Percentiles rank a stretch among this genome's conserved stretches.
phyloP scores from a whole-genome alignment of 1,284 basidiomycete species.

The Leucoagaricus sp. region DNA sequence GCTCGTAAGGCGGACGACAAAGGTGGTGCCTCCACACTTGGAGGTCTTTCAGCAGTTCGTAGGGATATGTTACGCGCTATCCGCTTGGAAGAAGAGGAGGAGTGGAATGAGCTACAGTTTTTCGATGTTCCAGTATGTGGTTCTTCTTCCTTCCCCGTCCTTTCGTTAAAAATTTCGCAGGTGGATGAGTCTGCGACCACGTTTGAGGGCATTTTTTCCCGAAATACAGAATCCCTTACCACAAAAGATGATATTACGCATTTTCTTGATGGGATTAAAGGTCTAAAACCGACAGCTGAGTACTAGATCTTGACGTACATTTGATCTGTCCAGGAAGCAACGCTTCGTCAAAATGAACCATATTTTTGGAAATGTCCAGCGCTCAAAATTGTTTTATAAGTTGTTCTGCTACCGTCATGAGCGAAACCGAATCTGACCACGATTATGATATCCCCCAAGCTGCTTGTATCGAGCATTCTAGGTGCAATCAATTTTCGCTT shows the following conservation, averaged over 20 bases:
- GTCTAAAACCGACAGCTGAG: slow-evolving; percentile 41
- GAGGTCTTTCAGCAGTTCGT: slow-evolving; percentile 60
- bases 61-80: slow-evolving; percentile 75
- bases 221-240: slow-evolving; percentile 48
- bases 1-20: slow-evolving; percentile 71
- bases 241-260: slow-evolving; percentile 62
- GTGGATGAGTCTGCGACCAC: slow-evolving; percentile 52
- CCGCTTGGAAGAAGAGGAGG: slow-evolving; percentile 72
- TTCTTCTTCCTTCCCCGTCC: slow-evolving; percentile 17
- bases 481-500: not conserved
- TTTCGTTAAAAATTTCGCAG: slow-evolving; percentile 34
- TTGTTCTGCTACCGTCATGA: slow-evolving; percentile 16
- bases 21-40: slow-evolving; percentile 44
- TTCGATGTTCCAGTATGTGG: slow-evolving; percentile 59
- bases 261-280: slow-evolving; percentile 61
- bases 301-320: too few relatives aligned
- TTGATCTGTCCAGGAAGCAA: too few relatives aligned
- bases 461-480: not conserved
- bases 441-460: slow-evolving; percentile 19
- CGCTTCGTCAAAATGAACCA: too few relatives aligned
- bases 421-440: slow-evolving; percentile 45
- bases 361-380: too few relatives aligned
- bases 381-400: too few relatives aligned
- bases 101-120: slow-evolving; percentile 67
- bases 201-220: slow-evolving; percentile 67